These are phyloP conservation scores for Debaryomyces prosopidis DNA, from an alignment of 805 yeast species.

Conservation along the genomic window DNA sequence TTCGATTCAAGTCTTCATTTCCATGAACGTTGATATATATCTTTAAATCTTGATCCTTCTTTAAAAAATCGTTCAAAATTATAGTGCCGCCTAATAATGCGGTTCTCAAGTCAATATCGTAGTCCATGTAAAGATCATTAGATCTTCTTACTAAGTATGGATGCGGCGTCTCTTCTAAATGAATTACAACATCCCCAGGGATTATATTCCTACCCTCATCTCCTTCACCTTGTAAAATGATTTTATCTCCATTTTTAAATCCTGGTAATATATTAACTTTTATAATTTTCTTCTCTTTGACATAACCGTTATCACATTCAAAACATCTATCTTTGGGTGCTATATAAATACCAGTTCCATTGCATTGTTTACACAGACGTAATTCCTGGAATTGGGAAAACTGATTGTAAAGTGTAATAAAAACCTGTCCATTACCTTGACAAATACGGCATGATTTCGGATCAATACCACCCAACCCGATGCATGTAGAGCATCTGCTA, in stretches of 20 bases:
- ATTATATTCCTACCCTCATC: constrained; percentile 60
- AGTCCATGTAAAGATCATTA: constrained; percentile 45
- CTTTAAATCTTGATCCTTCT: constrained; percentile 30
- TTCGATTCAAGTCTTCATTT: constrained; percentile 10
- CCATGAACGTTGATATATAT: constrained; percentile 40
- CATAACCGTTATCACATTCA: constrained; percentile 41
- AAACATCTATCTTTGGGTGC: constrained; percentile 22
- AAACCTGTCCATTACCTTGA: constrained; percentile 47
- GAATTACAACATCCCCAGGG: constrained; percentile 70
- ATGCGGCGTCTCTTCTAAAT: constrained; percentile 44
- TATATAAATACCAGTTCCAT: constrained; percentile 33
- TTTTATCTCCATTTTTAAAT: constrained; percentile 48
- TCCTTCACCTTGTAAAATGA: constrained; percentile 58
- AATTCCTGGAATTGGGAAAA: constrained; percentile 41
- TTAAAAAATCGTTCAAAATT: constrained; percentile 29
- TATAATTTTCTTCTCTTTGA: constrained; percentile 50
- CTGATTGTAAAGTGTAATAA: constrained; percentile 44
- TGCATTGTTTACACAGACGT: constrained; percentile 32
- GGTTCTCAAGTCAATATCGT: constrained; percentile 50
- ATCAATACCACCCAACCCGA: constrained; percentile 52
- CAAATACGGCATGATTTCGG: constrained; percentile 36
- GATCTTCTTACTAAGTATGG: constrained; percentile 41
- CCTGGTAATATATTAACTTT: constrained; percentile 60
- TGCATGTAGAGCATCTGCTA: constrained; percentile 49
- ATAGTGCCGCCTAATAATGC: constrained; percentile 60